These are phyloP conservation scores for Dactylellina leptospora DNA, from an alignment of 2,329 filamentous ascomycete species.

Conservation along the genomic window DNA sequence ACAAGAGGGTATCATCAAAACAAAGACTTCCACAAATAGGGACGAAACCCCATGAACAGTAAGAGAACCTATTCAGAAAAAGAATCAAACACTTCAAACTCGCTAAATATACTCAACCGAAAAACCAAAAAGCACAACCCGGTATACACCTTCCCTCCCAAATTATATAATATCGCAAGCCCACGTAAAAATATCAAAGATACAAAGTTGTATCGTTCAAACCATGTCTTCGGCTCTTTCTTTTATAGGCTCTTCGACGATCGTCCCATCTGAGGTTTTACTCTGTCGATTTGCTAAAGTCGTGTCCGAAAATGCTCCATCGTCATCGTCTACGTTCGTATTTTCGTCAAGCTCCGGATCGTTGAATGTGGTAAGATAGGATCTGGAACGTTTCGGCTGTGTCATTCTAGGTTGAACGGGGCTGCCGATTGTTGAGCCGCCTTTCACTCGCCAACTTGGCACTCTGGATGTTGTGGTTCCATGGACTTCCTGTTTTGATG, in stretches of 20 bases:
- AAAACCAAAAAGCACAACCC: slow-evolving; percentile 14
- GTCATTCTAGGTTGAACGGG: slow-evolving; percentile 18
- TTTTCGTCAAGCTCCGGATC: slow-evolving; percentile 21
- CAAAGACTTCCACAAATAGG: neutral
- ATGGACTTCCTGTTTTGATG: slow-evolving; percentile 19
- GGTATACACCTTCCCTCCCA: neutral
- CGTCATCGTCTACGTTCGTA: slow-evolving; percentile 15
- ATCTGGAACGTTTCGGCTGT: slow-evolving; percentile 24
- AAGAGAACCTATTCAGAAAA: neutral
- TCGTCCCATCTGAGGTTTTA: slow-evolving; percentile 16
- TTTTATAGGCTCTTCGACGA: slow-evolving; percentile 2
- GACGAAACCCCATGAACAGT: neutral
- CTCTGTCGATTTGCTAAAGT: slow-evolving; percentile 25
- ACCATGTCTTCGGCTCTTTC: slow-evolving; percentile 25
- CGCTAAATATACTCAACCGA: slow-evolving; percentile 41
- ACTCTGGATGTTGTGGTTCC: slow-evolving; percentile 33
- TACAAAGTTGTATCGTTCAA: neutral
- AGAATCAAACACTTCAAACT: neutral
- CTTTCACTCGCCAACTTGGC: slow-evolving; percentile 49
- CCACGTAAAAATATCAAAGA: neutral
- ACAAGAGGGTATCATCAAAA: slow-evolving; percentile 12
- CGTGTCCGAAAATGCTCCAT: slow-evolving; percentile 24
- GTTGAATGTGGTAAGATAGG: slow-evolving; percentile 21
- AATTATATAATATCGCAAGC: neutral
- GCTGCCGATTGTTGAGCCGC: slow-evolving; percentile 40